phyloP scores from a whole-genome alignment of 192 early-diverging fungal species.

The Gorgonomyces haynaldii region DNA sequence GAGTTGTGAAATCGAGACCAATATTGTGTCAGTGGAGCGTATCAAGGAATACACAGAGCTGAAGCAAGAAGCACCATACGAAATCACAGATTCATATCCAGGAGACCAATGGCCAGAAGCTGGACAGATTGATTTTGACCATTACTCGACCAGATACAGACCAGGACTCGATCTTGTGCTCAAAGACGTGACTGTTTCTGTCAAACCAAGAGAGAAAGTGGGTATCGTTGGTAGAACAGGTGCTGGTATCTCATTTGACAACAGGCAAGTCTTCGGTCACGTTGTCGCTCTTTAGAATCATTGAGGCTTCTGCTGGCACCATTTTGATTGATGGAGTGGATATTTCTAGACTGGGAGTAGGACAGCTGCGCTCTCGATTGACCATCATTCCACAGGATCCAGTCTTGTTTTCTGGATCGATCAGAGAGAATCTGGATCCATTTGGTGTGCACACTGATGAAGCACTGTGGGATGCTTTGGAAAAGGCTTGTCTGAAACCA shows the following conservation, averaged over 20 bases:
- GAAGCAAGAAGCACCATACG: constrained; percentile 63
- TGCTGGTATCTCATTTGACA: constrained; percentile 17
- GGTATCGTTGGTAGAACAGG: constrained; percentile 46
- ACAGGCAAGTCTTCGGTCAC: constrained; percentile 68
- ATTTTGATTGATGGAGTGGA: constrained; percentile 68
- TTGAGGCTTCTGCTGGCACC: constrained; percentile 55
- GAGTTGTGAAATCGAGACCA: constrained; percentile 73
- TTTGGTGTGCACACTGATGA: constrained; percentile 29
- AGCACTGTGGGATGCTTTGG: constrained; percentile 35
- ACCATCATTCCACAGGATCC: constrained; percentile 70
- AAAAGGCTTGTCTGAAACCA: constrained; percentile 53
- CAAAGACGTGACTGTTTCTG: constrained; percentile 29
- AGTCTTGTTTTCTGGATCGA: constrained; percentile 54
- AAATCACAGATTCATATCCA: constrained; percentile 21
- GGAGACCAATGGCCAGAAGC: constrained; percentile 55
- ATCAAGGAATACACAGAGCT: constrained; percentile 73
- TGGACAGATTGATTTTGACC: constrained; percentile 61
- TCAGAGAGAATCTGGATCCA: constrained; percentile 45
- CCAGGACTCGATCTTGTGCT: constrained; percentile 68
- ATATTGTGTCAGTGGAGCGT: constrained; percentile 61
- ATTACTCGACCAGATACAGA: constrained; percentile 74
- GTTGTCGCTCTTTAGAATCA: constrained; percentile 64
- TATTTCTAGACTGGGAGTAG: constrained; percentile 52
- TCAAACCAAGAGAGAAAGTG: constrained; percentile 33
- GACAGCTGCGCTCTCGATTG: constrained; percentile 59